Evolutionary conservation across 352 stramenopile genomes (phyloP), one percentile per base, ranked within the genome.

Genomic region (Thalassiosira mediterranea): DNA sequence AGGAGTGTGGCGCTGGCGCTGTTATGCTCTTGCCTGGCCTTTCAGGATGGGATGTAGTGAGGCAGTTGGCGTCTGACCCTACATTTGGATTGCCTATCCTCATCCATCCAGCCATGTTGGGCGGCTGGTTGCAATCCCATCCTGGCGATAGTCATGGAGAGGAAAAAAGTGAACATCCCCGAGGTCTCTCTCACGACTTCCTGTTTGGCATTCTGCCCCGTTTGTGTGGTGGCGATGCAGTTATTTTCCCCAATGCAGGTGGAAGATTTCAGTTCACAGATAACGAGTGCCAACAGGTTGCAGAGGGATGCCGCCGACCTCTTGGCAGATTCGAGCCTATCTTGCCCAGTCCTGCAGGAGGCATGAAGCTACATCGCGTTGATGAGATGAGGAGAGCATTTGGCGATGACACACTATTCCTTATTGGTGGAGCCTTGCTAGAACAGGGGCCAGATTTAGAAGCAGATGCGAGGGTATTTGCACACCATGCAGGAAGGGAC

Each of bases 371-470:
- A 13, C 44, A 68, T 56, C 48, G 49, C 26, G 40, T 75, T 7
- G 19, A 32, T 29, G 29, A 75, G 2, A 75, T 75, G 66, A 58
- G 66, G 23, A 58, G 53, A 52, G 28, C 53, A 21, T 75, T 68
- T 54, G 66, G 66, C 17, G 66, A 75, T 25, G 66, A 75, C 32
- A 66, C 57, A 42, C 28, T 75, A 1, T 61, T 75, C 40, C 56
- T 75, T 7, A 75, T 75, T 61, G 66, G 66, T 26, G 66, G 66
- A 3, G 47, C 53, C 25, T 37, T 75, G 17, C 25, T 75, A 5
- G 66, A 75, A 34, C 66, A 75, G 40, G 66, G 66, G 2, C 44
- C 66, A 51, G 66, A 75, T 67, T 54, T 68, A 31, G 66, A 75
- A 32, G 42, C 32, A 23, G 66, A 68, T 56, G 54, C 66, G 11